Conservation (phyloP, 2,329 filamentous ascomycete species). For the Colletotrichum tamarilloi region DNA sequence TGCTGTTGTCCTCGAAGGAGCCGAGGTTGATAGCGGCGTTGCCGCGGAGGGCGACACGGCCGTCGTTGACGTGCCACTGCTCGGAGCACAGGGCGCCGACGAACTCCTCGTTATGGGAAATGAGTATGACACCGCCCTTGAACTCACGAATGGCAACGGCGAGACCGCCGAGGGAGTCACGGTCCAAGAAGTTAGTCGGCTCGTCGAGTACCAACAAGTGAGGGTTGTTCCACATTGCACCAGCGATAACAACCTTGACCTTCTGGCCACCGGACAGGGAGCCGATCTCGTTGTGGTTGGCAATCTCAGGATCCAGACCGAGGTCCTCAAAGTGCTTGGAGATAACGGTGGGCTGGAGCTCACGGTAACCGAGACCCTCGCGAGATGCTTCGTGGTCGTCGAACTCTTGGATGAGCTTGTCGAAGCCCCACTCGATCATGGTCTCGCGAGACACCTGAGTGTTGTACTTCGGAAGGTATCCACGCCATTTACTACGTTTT, state of each 20-base stretch:
- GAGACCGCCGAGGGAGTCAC: conserved; percentile 94
- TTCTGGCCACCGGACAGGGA: conserved; percentile 97
- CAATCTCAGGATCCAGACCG: conserved; percentile 95
- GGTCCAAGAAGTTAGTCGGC: conserved; percentile 98
- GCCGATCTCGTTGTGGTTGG: conserved; percentile 98
- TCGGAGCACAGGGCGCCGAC: conserved; percentile 95
- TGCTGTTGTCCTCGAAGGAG: conserved; percentile 85
- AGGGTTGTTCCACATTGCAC: conserved; percentile 99
- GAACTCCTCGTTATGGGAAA: conserved; percentile 99
- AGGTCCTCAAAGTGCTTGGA: conserved; percentile 98
- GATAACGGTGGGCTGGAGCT: conserved; percentile 92
- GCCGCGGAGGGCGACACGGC: conserved; percentile 86
- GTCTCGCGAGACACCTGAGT: conserved; percentile 93
- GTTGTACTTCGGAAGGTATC: conserved; percentile 92
- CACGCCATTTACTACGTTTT: conserved; percentile 82
- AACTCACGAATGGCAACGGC: conserved; percentile 98
- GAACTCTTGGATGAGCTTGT: conserved; percentile 96
- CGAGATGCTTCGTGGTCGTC: conserved; percentile 99
- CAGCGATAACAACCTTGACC: conserved; percentile 97
- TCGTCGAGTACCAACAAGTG: conserved; percentile 98
- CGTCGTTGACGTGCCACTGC: conserved; percentile 94
- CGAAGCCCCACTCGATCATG: conserved; percentile 84
- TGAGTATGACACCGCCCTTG: conserved; percentile 98
- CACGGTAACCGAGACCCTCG: conserved; percentile 95
- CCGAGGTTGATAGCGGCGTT: conserved; percentile 78